phyloP scores from a whole-genome alignment of 441 rosid genomes.

The Gossypium lobatum region DNA sequence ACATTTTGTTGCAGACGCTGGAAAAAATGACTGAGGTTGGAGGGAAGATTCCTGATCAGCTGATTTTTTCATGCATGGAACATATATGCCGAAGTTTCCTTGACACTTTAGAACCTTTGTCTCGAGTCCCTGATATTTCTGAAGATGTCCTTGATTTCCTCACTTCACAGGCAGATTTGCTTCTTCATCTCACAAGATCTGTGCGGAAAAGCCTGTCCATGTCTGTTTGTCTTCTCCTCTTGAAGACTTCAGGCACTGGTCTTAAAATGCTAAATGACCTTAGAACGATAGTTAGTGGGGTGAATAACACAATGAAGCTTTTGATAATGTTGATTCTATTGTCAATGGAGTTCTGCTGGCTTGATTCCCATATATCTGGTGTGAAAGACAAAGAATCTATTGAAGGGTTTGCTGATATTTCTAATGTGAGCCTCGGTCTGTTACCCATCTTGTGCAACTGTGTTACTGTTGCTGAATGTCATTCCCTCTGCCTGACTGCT shows the following conservation, averaged over 20 bases:
- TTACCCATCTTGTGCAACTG: conserved; percentile 74
- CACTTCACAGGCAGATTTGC: conserved; percentile 61
- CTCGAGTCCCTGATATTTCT: conserved; percentile 41
- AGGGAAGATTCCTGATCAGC: conserved; percentile 42
- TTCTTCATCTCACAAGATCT: conserved; percentile 55
- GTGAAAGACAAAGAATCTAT: conserved; percentile 31
- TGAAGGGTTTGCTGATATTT: conserved; percentile 55
- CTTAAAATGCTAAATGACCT: conserved; percentile 56
- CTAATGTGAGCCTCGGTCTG: conserved; percentile 58
- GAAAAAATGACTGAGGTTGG: conserved; percentile 31
- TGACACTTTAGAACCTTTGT: conserved; percentile 38
- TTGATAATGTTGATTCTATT: conserved; percentile 57
- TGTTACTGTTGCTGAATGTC: conserved; percentile 44
- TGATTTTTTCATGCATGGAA: conserved; percentile 48
- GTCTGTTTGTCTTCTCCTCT: conserved; percentile 43
- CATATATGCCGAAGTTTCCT: conserved; percentile 38
- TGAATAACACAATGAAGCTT: conserved; percentile 48
- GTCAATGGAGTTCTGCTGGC: conserved; percentile 40
- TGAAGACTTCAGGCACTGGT: conserved; percentile 56
- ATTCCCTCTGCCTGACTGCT: conserved; percentile 56
- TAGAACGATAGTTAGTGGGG: conserved; percentile 36
- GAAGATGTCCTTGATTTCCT: conserved; percentile 52
- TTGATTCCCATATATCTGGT: conserved; percentile 22
- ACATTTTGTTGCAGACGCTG: conserved; percentile 36
- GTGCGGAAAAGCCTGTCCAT: conserved; percentile 32